These are phyloP conservation scores for Xerocomus nothofagi DNA, from an alignment of 1,284 basidiomycete species.

Conservation along the genomic window DNA sequence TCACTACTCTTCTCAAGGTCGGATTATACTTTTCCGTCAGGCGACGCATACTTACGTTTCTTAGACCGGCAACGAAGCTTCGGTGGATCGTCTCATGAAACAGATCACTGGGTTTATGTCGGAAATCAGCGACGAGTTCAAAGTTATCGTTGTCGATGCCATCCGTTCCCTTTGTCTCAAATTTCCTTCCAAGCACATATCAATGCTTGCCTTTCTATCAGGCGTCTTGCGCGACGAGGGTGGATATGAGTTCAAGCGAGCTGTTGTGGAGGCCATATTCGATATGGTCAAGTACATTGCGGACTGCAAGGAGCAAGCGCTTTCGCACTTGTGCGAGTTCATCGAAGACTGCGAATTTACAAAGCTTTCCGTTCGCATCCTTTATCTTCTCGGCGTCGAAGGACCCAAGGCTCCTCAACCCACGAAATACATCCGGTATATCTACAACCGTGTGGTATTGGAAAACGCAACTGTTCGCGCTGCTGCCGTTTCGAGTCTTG, in stretches of 20 bases:
- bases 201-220: conserved; percentile 94
- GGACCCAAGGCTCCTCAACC: conserved; percentile 95
- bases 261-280: conserved; percentile 99
- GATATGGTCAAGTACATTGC: conserved; percentile 99
- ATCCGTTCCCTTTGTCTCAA: conserved; percentile 98
- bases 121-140: conserved; percentile 99
- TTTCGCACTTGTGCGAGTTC: conserved; percentile 99
- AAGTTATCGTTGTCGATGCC: conserved; percentile 99
- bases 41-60: conserved; percentile 8
- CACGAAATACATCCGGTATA: conserved; percentile 98
- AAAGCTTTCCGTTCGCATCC: conserved; percentile 95
- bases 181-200: conserved; percentile 95
- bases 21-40: conserved; percentile 2
- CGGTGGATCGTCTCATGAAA: conserved; percentile 98
- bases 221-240: conserved; percentile 96
- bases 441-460: conserved; percentile 98
- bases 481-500: conserved; percentile 91
- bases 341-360: conserved; percentile 99
- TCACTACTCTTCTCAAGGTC: conserved; percentile 96
- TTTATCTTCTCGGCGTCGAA: conserved; percentile 94
- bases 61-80: conserved; percentile 96
- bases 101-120: conserved; percentile 99
- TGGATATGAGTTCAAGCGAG: conserved; percentile 99
- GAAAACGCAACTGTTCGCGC: conserved; percentile 98
- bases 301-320: conserved; percentile 94